Evolutionary conservation across 2,329 filamentous ascomycete species (phyloP), one percentile per base, ranked within the genome.

Genomic region (Exophiala viscosa): DNA sequence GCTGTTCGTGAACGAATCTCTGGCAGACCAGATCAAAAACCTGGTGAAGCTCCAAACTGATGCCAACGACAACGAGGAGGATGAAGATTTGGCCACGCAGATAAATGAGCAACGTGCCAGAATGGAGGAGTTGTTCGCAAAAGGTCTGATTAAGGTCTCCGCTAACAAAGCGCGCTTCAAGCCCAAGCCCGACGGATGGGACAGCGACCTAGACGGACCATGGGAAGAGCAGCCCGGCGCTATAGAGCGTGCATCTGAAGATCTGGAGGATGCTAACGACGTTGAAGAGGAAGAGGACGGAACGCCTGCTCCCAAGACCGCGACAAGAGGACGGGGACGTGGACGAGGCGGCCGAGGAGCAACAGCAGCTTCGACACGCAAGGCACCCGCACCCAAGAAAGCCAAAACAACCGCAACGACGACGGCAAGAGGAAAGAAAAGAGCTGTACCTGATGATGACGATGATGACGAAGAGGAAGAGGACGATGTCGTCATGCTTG

Each of bases 201-300:
- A 97, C 65, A 88, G 83, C n/a, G 92, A 97, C 60, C 74, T 91
- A 20, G 86, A 96, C 45, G 93, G 91, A 0, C 78, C 79, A 45
- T 97, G 92, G 91, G 86, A 86, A 55, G 87, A 93, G 43, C 83
- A 90, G 53, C 82, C 87, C 0, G 85, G 81, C 6, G 88, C 85
- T 1, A 68, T 84, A 4, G 76, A 84, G 40, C 72, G 72, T 52
- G 74, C 74, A 2, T 78, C 75, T 13, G 74, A 74, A 11, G 70
- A 72, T 38, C 60, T 53, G 28, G 58, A 64, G 55, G 50, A 57
- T 39, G 35, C 33, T 15, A 47, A 55, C 10, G 67, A 65, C 10
- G 62, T 65, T n/a, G 72, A 72, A 33, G 75, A 73, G 33, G 72
- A 75, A 31, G 73, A 75, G 13, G 65, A 70, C 42, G 77, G 75